Evolutionary conservation across 2,329 filamentous ascomycete genomes (phyloP).

Genomic region (Colletotrichum tanaceti): DNA sequence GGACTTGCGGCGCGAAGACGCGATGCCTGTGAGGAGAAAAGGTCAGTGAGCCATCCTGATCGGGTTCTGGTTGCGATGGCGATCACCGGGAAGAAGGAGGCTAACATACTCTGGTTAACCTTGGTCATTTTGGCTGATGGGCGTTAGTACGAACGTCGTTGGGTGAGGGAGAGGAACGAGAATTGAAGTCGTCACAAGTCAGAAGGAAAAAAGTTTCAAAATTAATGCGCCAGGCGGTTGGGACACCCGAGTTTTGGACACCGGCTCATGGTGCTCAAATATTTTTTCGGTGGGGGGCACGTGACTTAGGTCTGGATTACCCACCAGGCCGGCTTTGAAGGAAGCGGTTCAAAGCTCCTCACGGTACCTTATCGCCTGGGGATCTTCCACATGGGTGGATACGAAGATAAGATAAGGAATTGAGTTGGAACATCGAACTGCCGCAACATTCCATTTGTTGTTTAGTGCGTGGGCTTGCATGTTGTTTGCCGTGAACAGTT

Average conservation of each 20-base stretch:
- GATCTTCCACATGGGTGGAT: not conserved
- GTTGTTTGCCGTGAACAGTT: not conserved
- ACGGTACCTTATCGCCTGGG: too few species aligned
- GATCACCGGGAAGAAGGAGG: too few species aligned
- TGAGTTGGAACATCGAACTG: not conserved
- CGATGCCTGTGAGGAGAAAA: constrained; percentile 60
- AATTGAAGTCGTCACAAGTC: constrained; percentile 20
- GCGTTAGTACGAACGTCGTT: constrained; percentile 40
- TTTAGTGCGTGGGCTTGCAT: not conserved
- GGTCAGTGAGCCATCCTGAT: constrained; percentile 40
- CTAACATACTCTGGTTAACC: constrained; percentile 69
- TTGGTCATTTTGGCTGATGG: constrained; percentile 72
- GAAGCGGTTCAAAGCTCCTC: constrained; percentile 11
- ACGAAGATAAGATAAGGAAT: constrained; percentile 8
- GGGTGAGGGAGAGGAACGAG: constrained; percentile 13
- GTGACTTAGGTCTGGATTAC: constrained; percentile 19
- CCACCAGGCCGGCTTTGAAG: not conserved
- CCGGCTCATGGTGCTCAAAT: not conserved
- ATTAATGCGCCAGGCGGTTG: not conserved
- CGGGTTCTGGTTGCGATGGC: constrained; percentile 9
- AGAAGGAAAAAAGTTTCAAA: not conserved
- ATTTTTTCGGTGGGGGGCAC: constrained; percentile 1
- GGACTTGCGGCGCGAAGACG: constrained; percentile 96
- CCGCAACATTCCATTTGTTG: not conserved
- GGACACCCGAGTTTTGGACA: constrained; percentile 16